Conservation (phyloP, 129 eudicot genomes). For the Helianthus tuberosus region DNA sequence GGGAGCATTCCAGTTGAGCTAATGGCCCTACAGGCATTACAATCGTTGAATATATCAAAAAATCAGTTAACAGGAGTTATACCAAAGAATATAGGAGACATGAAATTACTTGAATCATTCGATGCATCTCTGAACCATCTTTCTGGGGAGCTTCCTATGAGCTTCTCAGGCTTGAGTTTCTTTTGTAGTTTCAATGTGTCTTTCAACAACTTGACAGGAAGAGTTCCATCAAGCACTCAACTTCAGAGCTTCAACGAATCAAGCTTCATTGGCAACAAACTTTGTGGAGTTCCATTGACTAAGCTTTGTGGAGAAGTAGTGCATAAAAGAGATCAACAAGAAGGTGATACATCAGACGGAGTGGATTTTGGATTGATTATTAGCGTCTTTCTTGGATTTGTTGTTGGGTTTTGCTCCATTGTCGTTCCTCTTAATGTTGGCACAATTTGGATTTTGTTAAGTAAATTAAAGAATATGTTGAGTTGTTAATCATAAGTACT, state of each 20-base stretch:
- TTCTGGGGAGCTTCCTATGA: constrained; percentile 39
- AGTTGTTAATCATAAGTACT: neutral
- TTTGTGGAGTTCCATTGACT: constrained; percentile 10
- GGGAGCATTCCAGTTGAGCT: constrained; percentile 34
- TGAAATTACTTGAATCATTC: constrained; percentile 40
- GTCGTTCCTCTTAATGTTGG: constrained; percentile 18
- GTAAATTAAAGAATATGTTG: neutral
- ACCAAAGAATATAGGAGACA: constrained; percentile 37
- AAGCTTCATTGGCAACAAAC: constrained; percentile 7
- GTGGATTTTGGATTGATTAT: constrained; percentile 11
- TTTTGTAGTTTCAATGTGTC: constrained; percentile 15
- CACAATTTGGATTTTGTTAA: neutral
- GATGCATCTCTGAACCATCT: constrained; percentile 36
- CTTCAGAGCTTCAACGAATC: constrained; percentile 10
- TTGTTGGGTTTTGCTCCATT: constrained; percentile 27
- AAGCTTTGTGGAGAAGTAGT: constrained; percentile 3
- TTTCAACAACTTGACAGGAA: constrained; percentile 1
- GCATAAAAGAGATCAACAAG: neutral
- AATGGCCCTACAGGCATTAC: constrained; percentile 3
- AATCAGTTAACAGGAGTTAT: constrained; percentile 44
- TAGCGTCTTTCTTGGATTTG: constrained; percentile 9
- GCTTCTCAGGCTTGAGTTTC: constrained; percentile 2
- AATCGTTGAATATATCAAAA: constrained; percentile 35
- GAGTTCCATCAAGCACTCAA: constrained; percentile 11
- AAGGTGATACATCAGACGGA: neutral